Percentiles rank a stretch among this genome's conserved stretches.
Conservation (phyloP, 225 moss, liverwort and hornwort genomes). For the Anthoceros angustus region DNA sequence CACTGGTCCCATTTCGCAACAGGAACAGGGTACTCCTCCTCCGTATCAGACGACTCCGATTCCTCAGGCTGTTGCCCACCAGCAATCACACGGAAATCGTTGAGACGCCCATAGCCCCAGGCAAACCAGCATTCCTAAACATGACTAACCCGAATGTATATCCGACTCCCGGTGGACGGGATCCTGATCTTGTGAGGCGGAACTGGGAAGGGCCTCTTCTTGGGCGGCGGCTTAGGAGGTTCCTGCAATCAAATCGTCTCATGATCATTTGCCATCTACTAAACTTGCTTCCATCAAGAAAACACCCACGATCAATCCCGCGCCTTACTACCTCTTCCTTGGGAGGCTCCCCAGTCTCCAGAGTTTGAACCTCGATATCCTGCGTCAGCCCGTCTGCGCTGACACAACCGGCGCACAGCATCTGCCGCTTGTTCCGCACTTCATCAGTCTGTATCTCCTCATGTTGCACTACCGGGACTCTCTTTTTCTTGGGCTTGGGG, state of each 20-base stretch:
- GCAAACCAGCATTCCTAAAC: neutral
- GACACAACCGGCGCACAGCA: neutral
- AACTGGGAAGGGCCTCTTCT: neutral
- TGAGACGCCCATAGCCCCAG: neutral
- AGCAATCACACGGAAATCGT: neutral
- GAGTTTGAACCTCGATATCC: neutral
- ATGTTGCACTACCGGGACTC: neutral
- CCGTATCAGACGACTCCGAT: neutral
- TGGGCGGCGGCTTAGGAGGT: neutral
- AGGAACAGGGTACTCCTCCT: neutral
- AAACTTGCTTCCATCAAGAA: too few species aligned
- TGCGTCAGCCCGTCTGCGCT: neutral
- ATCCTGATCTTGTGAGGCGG: slow-evolving; percentile 3
- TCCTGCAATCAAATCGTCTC: neutral
- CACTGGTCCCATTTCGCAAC: slow-evolving; percentile 3
- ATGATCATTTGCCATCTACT: too few species aligned
- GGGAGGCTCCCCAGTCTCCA: neutral
- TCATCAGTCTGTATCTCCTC: slow-evolving; percentile 3
- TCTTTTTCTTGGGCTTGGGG: slow-evolving; percentile 1
- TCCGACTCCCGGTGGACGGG: neutral
- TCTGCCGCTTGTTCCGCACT: neutral
- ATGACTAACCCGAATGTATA: slow-evolving; percentile 1
- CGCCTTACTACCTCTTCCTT: neutral
- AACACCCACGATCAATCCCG: neutral
- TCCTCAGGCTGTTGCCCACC: neutral